A percentile compares a stretch with the other conserved stretches of the same genome.
Conservation (phyloP, 140 eudicot genomes). For the Erigeron philadelphicus region DNA sequence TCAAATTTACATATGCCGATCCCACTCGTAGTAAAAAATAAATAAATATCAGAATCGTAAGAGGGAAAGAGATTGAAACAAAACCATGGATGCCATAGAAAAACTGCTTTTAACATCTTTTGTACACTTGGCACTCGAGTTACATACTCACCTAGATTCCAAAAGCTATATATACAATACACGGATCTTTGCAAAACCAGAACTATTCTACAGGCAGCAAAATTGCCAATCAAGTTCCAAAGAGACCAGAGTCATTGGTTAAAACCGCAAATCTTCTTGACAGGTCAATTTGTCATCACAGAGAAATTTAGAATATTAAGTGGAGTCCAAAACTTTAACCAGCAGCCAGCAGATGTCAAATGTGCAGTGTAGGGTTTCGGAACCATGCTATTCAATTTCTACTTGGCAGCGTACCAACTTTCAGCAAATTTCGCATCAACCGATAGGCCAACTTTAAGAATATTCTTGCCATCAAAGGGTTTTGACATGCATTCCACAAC, state of each 20-base stretch:
- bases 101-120: conserved; percentile 4
- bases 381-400: conserved; percentile 17
- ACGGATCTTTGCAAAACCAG: conserved; percentile 3
- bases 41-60: not conserved
- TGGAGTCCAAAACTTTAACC: not conserved
- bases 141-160: conserved; percentile 4
- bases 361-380: not conserved
- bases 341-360: conserved; percentile 11
- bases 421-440: conserved; percentile 92
- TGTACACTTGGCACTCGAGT: conserved; percentile 9
- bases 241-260: not conserved
- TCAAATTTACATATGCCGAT: too few relatives aligned
- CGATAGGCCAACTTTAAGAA: conserved; percentile 64
- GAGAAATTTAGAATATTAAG: not conserved
- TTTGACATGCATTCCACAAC: conserved; percentile 91
- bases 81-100: not conserved
- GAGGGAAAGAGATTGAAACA: not conserved
- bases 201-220: conserved; percentile 8
- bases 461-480: conserved; percentile 77
- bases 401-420: conserved; percentile 90
- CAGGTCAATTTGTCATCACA: not conserved
- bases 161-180: conserved; percentile 16
- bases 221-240: conserved; percentile 2
- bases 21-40: too few relatives aligned
- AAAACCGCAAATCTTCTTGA: not conserved